A percentile compares a stretch with the other conserved stretches of the same genome.
These are phyloP conservation scores for Zelopaecilomyces penicillatus DNA, from an alignment of 2,329 filamentous ascomycete species.

Conservation along the genomic window DNA sequence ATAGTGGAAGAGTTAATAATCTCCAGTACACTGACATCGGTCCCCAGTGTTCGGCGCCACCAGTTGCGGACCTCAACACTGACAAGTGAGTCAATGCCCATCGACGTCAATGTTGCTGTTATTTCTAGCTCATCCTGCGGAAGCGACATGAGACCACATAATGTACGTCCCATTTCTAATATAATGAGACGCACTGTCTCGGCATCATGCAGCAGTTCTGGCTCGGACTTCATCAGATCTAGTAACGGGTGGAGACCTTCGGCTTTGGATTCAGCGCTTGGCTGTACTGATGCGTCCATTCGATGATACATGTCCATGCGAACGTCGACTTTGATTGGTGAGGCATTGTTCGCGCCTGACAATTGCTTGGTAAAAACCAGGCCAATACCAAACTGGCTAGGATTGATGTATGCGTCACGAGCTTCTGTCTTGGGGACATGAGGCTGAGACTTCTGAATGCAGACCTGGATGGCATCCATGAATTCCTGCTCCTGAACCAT, in stretches of 20 bases:
- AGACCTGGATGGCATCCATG: neutral
- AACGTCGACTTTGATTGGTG: conserved; percentile 2
- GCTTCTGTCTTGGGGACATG: neutral
- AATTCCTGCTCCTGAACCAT: conserved; percentile 1
- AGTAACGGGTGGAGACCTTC: neutral
- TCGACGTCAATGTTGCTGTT: neutral
- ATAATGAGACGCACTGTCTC: neutral
- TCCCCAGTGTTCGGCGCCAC: conserved; percentile 10
- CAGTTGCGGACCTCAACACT: conserved; percentile 14
- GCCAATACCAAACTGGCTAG: conserved; percentile 3
- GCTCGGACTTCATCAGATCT: neutral
- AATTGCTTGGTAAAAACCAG: conserved; percentile 6
- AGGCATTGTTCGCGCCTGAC: neutral
- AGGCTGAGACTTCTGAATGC: neutral
- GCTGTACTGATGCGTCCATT: neutral
- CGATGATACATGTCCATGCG: neutral
- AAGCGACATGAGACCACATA: neutral
- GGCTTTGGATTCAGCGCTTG: neutral
- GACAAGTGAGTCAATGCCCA: conserved; percentile 13
- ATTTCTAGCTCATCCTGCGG: neutral
- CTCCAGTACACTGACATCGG: conserved; percentile 8
- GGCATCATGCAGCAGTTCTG: neutral
- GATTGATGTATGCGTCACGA: neutral
- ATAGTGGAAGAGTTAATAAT: conserved; percentile 6
- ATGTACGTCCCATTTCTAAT: neutral